phyloP scores from a whole-genome alignment of 2,329 filamentous ascomycete species.

The Colletotrichum lini region DNA sequence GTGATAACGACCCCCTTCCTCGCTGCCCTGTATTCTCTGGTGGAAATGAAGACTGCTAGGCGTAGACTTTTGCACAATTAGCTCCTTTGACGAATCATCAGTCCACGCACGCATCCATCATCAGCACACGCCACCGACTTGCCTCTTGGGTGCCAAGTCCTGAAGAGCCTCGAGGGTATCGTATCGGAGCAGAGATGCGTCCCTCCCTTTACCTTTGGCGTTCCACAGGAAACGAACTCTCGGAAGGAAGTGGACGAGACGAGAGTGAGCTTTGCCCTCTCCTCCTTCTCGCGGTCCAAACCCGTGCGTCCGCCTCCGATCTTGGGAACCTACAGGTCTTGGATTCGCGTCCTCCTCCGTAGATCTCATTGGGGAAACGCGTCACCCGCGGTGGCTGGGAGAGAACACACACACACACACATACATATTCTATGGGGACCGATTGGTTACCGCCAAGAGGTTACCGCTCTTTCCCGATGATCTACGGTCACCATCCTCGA shows the following conservation, averaged over 20 bases:
- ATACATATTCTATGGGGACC: neutral
- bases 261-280: neutral
- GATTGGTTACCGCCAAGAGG: neutral
- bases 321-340: no score
- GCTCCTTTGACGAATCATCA: slow-evolving; percentile 24
- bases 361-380: neutral
- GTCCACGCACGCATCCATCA: neutral
- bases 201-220: no score
- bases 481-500: neutral
- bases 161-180: neutral
- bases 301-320: neutral
- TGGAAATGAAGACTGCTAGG: slow-evolving; percentile 19
- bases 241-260: neutral
- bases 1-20: neutral
- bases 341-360: neutral
- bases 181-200: no score
- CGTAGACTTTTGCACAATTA: slow-evolving; percentile 21
- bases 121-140: neutral
- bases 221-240: neutral
- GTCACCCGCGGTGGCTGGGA: slow-evolving; percentile 8
- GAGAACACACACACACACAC: no score
- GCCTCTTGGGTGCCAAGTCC: slow-evolving; percentile 11
- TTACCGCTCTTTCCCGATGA: slow-evolving; percentile 9
- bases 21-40: slow-evolving; percentile 10
- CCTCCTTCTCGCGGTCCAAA: neutral